Conservation (phyloP, 495 filamentous ascomycete species). For the Clohesyomyces aquaticus region DNA sequence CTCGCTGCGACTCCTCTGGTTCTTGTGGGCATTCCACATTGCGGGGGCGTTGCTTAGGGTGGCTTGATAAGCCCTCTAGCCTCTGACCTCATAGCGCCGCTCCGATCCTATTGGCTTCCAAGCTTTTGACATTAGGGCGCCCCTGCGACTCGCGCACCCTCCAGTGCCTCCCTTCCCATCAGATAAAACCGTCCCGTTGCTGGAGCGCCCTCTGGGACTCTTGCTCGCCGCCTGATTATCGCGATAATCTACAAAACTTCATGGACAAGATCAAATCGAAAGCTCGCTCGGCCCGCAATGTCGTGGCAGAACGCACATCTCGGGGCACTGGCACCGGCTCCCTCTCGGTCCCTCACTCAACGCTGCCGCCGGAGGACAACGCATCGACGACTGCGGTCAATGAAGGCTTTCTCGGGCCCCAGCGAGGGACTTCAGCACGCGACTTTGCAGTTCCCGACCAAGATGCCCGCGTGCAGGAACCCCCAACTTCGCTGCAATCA, state of each 20-base stretch:
- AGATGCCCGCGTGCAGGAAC: constrained; percentile 1
- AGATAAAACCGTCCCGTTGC: not conserved
- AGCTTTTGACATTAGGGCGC: not conserved
- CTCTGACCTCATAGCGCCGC: not conserved
- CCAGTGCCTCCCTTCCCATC: too few relatives aligned
- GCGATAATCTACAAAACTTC: not conserved
- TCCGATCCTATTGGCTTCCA: not conserved
- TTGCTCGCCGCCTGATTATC: not conserved
- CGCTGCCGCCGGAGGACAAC: constrained; percentile 29
- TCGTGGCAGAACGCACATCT: constrained; percentile 21
- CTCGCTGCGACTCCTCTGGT: not conserved
- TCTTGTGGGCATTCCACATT: too few relatives aligned
- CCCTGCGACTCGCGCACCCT: too few relatives aligned
- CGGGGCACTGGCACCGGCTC: constrained; percentile 20
- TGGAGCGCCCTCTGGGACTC: not conserved
- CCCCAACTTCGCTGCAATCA: constrained; percentile 30
- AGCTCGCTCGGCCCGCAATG: constrained; percentile 26
- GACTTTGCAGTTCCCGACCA: constrained; percentile 28
- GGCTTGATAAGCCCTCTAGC: not conserved
- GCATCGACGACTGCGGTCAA: constrained; percentile 26
- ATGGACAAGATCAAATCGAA: constrained; percentile 33
- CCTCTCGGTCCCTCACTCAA: constrained; percentile 24
- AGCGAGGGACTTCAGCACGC: constrained; percentile 24
- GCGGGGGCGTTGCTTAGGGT: not conserved
- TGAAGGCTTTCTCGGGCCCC: constrained; percentile 33